These are phyloP conservation scores for Emericellopsis cladophorae DNA, from an alignment of 2,329 filamentous ascomycete genomes.

Conservation along the genomic window DNA sequence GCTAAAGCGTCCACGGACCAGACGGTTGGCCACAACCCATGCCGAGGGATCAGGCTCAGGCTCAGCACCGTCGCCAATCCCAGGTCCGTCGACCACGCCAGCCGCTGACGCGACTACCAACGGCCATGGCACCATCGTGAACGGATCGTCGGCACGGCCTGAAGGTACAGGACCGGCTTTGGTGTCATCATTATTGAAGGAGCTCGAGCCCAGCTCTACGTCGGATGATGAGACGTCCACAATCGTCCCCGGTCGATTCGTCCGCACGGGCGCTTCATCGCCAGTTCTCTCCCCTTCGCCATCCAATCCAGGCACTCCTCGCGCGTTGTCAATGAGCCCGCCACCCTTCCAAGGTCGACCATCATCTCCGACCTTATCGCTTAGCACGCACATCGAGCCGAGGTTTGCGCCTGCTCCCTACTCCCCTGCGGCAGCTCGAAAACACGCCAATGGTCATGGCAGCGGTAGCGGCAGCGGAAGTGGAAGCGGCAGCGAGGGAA, in stretches of 20 bases:
- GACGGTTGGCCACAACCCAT: constrained; percentile 41
- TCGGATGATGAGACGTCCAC: constrained; percentile 41
- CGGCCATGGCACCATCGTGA: background rate
- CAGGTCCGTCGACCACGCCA: constrained; percentile 11
- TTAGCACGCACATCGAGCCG: constrained; percentile 62
- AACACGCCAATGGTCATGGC: constrained; percentile 20
- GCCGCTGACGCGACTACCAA: background rate
- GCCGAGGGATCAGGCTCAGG: constrained; percentile 31
- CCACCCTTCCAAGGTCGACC: constrained; percentile 50
- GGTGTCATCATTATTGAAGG: constrained; percentile 73
- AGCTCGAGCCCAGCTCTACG: constrained; percentile 59
- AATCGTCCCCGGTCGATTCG: constrained; percentile 12
- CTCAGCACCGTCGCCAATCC: constrained; percentile 14
- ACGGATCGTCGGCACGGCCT: background rate
- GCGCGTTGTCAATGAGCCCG: constrained; percentile 55
- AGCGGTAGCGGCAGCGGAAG: background rate
- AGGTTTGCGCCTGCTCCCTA: constrained; percentile 65
- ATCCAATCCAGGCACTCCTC: constrained; percentile 54
- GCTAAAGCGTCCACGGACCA: constrained; percentile 75
- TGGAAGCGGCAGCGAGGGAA: constrained; percentile 24
- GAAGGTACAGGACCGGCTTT: constrained; percentile 48
- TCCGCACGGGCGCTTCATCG: constrained; percentile 31
- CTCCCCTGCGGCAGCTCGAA: constrained; percentile 30
- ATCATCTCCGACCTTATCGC: constrained; percentile 50
- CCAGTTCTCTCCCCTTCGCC: constrained; percentile 53